These are phyloP conservation scores for Decorospora gaudefroyi DNA, from an alignment of 2,329 filamentous ascomycete species.

Conservation along the genomic window DNA sequence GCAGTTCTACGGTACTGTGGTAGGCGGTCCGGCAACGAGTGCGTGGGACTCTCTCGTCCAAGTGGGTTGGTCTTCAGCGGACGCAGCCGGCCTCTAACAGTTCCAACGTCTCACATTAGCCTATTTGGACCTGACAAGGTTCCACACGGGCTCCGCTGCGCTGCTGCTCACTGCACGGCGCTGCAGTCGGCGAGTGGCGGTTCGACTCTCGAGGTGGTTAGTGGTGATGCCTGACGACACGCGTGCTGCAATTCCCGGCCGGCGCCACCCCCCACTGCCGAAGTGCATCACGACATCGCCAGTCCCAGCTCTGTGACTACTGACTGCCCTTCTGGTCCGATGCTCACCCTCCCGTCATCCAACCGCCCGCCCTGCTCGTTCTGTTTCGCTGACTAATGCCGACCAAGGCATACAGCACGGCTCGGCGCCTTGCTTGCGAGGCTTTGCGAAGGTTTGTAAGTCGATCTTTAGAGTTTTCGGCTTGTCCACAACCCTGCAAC, in stretches of 20 bases:
- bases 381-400: slow-evolving; percentile 16
- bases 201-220: slow-evolving; percentile 5
- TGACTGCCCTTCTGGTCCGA: slow-evolving; percentile 7
- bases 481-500: slow-evolving; percentile 44
- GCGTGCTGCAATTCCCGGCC: slow-evolving; percentile 20
- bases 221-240: slow-evolving; percentile 14
- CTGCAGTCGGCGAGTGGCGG: slow-evolving; percentile 16
- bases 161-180: too few relatives aligned
- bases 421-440: slow-evolving; percentile 30
- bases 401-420: slow-evolving; percentile 28
- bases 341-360: slow-evolving; percentile 12
- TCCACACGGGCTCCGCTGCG: slow-evolving; percentile 24
- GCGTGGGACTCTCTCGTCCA: too few relatives aligned
- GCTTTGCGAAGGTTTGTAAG: slow-evolving; percentile 38
- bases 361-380: slow-evolving; percentile 14
- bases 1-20: too few relatives aligned
- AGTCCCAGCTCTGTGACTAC: slow-evolving; percentile 6
- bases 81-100: slow-evolving; percentile 39
- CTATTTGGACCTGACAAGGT: slow-evolving; percentile 43
- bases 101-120: slow-evolving; percentile 44
- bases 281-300: slow-evolving; percentile 20
- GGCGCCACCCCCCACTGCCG: slow-evolving; percentile 22
- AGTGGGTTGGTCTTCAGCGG: slow-evolving; percentile 26
- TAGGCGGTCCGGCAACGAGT: too few relatives aligned
- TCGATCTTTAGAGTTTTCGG: slow-evolving; percentile 45